Percentiles rank a stretch among this genome's conserved stretches.
These are phyloP conservation scores for Cryptococcus maquisensis DNA, from an alignment of 1,284 basidiomycete genomes.

Conservation along the genomic window DNA sequence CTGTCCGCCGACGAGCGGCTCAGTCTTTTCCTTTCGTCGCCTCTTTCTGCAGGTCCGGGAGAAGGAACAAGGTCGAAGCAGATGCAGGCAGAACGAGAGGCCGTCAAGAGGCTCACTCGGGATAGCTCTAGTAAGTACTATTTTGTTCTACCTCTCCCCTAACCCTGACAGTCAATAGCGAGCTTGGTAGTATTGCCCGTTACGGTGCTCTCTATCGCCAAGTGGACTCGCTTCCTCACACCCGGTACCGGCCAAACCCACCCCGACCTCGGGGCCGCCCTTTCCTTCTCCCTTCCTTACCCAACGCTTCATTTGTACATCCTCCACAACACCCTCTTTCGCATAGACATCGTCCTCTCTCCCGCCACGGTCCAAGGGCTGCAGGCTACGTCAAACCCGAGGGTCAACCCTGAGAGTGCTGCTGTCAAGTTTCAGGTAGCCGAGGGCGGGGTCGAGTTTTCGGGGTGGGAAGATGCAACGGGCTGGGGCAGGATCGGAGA, in stretches of 20 bases:
- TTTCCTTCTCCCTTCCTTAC: conserved; percentile 1
- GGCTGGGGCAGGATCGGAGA: conserved; percentile 24
- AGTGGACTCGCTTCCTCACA: conserved; percentile 34
- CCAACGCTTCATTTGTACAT: conserved; percentile 15
- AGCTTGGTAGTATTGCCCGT: conserved; percentile 23
- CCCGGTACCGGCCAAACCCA: conserved; percentile 16
- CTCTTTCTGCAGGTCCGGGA: too few relatives aligned
- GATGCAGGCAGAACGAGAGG: not conserved
- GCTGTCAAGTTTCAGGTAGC: conserved; percentile 17
- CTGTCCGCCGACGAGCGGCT: too few relatives aligned
- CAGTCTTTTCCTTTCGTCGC: too few relatives aligned
- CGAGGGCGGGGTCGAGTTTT: conserved; percentile 1
- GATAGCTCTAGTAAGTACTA: conserved; percentile 16
- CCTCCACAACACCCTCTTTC: conserved; percentile 9
- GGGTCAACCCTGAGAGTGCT: conserved; percentile 13
- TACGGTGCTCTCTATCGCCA: conserved; percentile 22
- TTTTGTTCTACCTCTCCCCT: too few relatives aligned
- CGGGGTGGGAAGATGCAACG: not conserved
- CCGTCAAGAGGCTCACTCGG: not conserved
- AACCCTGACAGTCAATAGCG: conserved; percentile 5
- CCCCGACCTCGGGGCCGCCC: conserved; percentile 26
- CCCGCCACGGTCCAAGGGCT: conserved; percentile 3
- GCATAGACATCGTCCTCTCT: conserved; percentile 14
- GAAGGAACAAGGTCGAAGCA: not conserved
- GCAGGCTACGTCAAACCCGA: conserved; percentile 11